Base-by-base conservation (phyloP, 202 grass and related monocot genomes). In the Hordeum pubiflorum region DNA sequence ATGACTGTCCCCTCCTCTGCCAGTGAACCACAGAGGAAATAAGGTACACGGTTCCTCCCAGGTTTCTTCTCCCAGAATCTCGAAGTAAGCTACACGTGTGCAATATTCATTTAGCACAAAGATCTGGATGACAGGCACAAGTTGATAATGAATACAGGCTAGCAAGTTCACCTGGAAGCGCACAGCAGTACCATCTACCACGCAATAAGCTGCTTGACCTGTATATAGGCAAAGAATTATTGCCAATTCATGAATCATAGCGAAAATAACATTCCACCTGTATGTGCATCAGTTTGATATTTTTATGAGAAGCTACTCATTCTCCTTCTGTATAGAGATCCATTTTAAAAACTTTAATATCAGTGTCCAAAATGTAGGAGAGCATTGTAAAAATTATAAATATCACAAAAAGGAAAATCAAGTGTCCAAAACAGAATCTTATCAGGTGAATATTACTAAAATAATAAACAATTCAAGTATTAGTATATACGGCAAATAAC, bases 131-230 rank as follows among this genome's bases (percentile, higher is more conserved):
- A 44, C 18, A 44, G 55, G 20, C 17, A 59, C 26, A 58, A 65
- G 67, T 39, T 56, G 63, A 56, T 20, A 14, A 22, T 60, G 70
- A 32, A 29, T 79, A 40, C 23, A 22, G 20, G 60, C 33, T 69
- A 85, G 15, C 62, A 18, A 84, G 37, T 68, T 70, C 83, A 98
- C 95, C 92, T 91, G 88, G 66, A 98, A 98, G 52, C 66, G 70
- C 59, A 95, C 73, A 40, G 88, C 85, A 46, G 85, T 89, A 77
- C 92, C 95, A 85, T 98, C 92, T 15, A 74, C 84, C 80, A 76
- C 84, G 74, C 90, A 93, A 74, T 98, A 95, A 87, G 92, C 90
- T 33, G 55, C 95, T 81, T 78, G 80, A 83, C 95, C 92, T 98
- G 85, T 41, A 75, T 31, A 69, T 26, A 27, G 39, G 54, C 50